Conservation (phyloP, 2,329 filamentous ascomycete species). For the Metarhizium robertsii region DNA sequence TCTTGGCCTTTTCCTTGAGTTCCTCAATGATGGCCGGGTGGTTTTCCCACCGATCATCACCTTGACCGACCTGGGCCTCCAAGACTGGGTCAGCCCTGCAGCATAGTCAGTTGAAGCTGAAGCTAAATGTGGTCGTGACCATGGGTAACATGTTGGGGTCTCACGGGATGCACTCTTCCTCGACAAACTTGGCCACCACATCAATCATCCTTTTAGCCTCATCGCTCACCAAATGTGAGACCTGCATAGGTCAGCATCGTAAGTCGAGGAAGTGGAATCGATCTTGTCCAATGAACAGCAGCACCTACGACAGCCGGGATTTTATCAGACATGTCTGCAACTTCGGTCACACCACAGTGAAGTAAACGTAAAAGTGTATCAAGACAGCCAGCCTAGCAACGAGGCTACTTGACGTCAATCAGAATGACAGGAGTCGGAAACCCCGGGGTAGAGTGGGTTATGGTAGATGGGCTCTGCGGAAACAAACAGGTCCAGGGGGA, state of each 20-base stretch:
- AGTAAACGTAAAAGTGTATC: neutral
- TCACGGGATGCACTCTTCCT: slow-evolving; percentile 84
- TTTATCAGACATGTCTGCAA: slow-evolving; percentile 18
- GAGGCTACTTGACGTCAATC: neutral
- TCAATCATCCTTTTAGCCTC: slow-evolving; percentile 77
- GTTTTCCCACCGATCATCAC: slow-evolving; percentile 65
- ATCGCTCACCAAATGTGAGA: slow-evolving; percentile 61
- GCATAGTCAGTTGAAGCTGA: slow-evolving; percentile 3
- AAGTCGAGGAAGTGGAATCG: neutral
- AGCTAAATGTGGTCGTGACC: neutral
- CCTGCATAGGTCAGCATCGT: slow-evolving; percentile 21
- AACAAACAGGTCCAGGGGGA: neutral
- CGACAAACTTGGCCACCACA: slow-evolving; percentile 87
- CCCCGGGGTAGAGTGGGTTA: neutral
- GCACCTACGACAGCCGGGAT: slow-evolving; percentile 24
- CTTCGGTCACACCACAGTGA: neutral
- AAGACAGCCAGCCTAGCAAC: neutral
- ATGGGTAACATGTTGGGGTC: slow-evolving; percentile 12
- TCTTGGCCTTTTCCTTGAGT: slow-evolving; percentile 73
- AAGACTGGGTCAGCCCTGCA: slow-evolving; percentile 67
- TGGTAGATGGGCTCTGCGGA: neutral
- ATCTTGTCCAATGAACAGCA: neutral
- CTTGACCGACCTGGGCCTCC: slow-evolving; percentile 68
- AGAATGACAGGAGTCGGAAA: neutral
- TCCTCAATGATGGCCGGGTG: slow-evolving; percentile 80